These are phyloP conservation scores for Cupressus sempervirens DNA, from an alignment of 75 land plant genomes.

Conservation along the genomic window DNA sequence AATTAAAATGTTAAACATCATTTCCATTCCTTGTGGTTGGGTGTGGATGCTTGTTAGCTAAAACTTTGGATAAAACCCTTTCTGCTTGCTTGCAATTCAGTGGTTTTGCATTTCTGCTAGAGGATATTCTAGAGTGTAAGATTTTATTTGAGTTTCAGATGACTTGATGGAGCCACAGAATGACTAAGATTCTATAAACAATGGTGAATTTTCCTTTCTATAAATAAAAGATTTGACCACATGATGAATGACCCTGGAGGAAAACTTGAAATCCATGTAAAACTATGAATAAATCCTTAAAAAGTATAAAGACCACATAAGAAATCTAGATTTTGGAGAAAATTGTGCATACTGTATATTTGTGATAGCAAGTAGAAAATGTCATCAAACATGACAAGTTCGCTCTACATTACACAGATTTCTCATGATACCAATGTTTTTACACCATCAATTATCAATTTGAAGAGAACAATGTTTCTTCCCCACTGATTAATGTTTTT, in stretches of 20 bases:
- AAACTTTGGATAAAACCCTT: background rate
- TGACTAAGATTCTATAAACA: background rate
- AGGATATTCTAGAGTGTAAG: background rate
- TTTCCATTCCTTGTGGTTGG: background rate
- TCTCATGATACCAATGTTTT: too few relatives aligned
- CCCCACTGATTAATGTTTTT: too few relatives aligned
- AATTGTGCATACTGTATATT: background rate
- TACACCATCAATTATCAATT: too few relatives aligned
- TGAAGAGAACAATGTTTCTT: too few relatives aligned
- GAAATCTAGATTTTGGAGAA: background rate
- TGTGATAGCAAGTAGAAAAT: too few relatives aligned
- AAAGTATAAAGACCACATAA: background rate
- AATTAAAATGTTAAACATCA: background rate
- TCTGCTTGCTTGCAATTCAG: background rate
- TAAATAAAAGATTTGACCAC: background rate
- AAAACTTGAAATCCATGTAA: background rate
- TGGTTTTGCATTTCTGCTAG: background rate
- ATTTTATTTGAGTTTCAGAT: background rate
- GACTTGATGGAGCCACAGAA: background rate
- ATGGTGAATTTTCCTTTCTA: background rate
- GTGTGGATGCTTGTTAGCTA: background rate
- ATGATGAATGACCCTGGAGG: background rate
- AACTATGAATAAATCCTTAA: background rate
- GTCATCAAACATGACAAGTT: too few relatives aligned
- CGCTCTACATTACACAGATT: too few relatives aligned